phyloP scores from a whole-genome alignment of 352 stramenopile genomes.

The Globisporangium spinosum region DNA sequence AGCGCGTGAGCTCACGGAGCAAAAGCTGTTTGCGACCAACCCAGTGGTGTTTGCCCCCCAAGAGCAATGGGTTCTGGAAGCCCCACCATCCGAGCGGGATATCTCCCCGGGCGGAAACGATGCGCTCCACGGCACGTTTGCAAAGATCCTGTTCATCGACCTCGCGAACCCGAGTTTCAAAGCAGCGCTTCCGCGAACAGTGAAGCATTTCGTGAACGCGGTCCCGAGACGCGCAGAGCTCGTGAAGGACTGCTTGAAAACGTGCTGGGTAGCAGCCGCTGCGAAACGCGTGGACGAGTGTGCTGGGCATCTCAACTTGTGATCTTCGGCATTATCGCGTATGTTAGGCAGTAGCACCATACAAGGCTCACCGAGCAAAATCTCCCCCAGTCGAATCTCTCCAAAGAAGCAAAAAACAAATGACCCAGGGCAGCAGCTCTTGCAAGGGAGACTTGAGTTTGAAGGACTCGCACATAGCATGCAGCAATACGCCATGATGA shows the following conservation, averaged over 20 bases:
- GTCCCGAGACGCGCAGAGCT: slow-evolving; percentile 74
- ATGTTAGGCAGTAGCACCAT: background rate
- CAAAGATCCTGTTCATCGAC: slow-evolving; percentile 82
- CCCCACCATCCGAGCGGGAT: slow-evolving; percentile 68
- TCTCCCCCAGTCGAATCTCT: background rate
- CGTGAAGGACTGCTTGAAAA: slow-evolving; percentile 83
- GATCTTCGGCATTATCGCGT: background rate
- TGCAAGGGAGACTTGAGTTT: slow-evolving; percentile 49
- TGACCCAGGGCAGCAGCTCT: slow-evolving; percentile 27
- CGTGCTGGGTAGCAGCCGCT: slow-evolving; percentile 72
- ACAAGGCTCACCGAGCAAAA: slow-evolving; percentile 9
- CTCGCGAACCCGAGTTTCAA: slow-evolving; percentile 63
- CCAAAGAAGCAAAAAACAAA: slow-evolving; percentile 21
- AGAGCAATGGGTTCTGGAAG: slow-evolving; percentile 82
- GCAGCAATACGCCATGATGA: background rate
- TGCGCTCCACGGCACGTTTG: slow-evolving; percentile 37
- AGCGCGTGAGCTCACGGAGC: slow-evolving; percentile 38
- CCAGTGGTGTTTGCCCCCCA: slow-evolving; percentile 85
- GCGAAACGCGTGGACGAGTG: slow-evolving; percentile 74
- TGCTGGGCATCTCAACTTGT: slow-evolving; percentile 34
- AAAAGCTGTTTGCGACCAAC: slow-evolving; percentile 69
- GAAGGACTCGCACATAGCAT: slow-evolving; percentile 29
- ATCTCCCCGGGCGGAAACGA: slow-evolving; percentile 34
- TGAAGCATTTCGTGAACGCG: slow-evolving; percentile 85
- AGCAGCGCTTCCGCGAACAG: slow-evolving; percentile 61